A percentile compares a stretch with the other conserved stretches of the same genome.
Conservation (phyloP, 768 basidiomycete species). For the Xerocomus potaroensis region DNA sequence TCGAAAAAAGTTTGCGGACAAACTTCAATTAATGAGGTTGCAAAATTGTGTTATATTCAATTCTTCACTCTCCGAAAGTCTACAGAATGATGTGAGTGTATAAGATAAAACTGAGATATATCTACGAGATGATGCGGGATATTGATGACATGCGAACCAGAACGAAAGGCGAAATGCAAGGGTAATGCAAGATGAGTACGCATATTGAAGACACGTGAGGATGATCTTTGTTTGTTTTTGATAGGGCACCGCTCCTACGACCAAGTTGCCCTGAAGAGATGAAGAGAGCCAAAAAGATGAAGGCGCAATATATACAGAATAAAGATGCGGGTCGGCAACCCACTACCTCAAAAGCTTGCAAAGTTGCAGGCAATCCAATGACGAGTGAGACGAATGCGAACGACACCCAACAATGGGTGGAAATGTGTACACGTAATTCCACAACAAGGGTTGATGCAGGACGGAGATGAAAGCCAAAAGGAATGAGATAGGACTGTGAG, state of each 20-base stretch:
- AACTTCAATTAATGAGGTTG: too few species aligned
- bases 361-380: background rate
- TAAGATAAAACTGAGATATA: slow-evolving; percentile 17
- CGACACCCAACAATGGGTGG: slow-evolving; percentile 9
- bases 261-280: slow-evolving; percentile 1
- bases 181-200: background rate
- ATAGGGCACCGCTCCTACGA: slow-evolving; percentile 7
- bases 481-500: slow-evolving; percentile 6
- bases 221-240: background rate
- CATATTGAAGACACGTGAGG: background rate
- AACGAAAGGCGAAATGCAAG: slow-evolving; percentile 1
- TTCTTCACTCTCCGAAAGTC: slow-evolving; percentile 5
- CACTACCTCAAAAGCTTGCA: background rate
- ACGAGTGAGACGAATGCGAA: slow-evolving; percentile 9
- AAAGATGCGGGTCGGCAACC: slow-evolving; percentile 5
- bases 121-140: slow-evolving; percentile 16
- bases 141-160: slow-evolving; percentile 5
- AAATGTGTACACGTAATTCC: slow-evolving; percentile 33
- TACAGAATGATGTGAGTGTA: slow-evolving; percentile 23
- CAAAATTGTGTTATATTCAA: too few species aligned
- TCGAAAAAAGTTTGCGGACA: too few species aligned
- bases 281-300: slow-evolving; percentile 1
- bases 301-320: slow-evolving; percentile 24
- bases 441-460: slow-evolving; percentile 26
- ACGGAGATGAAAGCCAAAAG: slow-evolving; percentile 15